These are phyloP conservation scores for Oxytropis ochrocephala DNA, from an alignment of 306 rosid species.

Conservation along the genomic window DNA sequence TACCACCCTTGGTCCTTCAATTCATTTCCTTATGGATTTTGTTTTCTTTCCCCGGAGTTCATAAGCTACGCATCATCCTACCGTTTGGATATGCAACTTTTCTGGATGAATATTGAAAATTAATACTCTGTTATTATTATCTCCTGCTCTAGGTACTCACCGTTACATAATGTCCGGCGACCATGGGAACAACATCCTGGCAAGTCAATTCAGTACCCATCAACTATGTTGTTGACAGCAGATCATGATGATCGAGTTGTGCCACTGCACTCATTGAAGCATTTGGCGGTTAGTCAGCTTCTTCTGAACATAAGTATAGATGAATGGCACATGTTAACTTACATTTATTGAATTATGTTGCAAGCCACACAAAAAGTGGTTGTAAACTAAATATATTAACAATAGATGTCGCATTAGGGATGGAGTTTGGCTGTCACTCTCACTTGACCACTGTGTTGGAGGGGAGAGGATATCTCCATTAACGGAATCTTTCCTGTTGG, in stretches of 20 bases:
- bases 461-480: too few species aligned
- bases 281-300: conserved; percentile 69
- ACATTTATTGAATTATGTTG: neutral
- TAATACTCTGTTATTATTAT: too few species aligned
- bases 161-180: conserved; percentile 84
- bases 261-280: conserved; percentile 80
- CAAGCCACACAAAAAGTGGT: neutral
- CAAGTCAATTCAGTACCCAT: conserved; percentile 65
- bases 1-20: neutral
- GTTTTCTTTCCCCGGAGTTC: conserved; percentile 1
- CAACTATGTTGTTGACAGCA: conserved; percentile 90
- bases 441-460: neutral
- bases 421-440: neutral
- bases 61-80: neutral
- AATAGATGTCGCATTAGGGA: neutral
- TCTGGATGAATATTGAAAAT: neutral
- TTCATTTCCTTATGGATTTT: neutral
- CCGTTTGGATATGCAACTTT: neutral
- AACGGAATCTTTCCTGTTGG: too few species aligned
- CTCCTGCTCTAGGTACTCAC: conserved; percentile 99
- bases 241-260: conserved; percentile 99
- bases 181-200: conserved; percentile 73
- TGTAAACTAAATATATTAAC: neutral
- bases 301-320: neutral
- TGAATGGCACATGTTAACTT: neutral